These are phyloP conservation scores for Backusella westeae DNA, from an alignment of 192 early-diverging fungal species.

Conservation along the genomic window DNA sequence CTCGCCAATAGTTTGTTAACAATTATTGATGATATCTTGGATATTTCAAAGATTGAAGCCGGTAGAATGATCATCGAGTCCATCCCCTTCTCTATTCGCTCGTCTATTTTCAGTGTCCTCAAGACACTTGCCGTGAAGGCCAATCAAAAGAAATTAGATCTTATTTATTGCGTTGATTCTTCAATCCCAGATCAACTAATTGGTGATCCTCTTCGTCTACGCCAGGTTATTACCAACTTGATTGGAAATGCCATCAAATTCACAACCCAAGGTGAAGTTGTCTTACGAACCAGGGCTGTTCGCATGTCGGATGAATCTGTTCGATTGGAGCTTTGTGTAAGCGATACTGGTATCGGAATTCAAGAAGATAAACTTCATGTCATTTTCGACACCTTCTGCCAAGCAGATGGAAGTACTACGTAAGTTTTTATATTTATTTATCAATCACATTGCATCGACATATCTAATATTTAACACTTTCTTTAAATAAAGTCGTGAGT, in stretches of 20 bases:
- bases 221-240: conserved; percentile 73
- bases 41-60: conserved; percentile 79
- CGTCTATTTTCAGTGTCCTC: conserved; percentile 55
- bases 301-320: no score
- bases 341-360: no score
- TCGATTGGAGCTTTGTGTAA: no score
- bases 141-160: conserved; percentile 56
- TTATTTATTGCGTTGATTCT: conserved; percentile 56
- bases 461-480: not conserved
- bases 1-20: conserved; percentile 43
- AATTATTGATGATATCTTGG: conserved; percentile 54
- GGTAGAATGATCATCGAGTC: conserved; percentile 67
- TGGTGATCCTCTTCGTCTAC: conserved; percentile 64
- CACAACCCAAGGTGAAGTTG: conserved; percentile 40
- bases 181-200: conserved; percentile 59
- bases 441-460: not conserved
- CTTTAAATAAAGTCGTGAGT: conserved; percentile 52
- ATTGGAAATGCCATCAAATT: conserved; percentile 78
- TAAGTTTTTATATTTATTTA: not conserved
- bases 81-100: conserved; percentile 59
- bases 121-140: conserved; percentile 64
- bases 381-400: no score
- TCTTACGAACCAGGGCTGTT: not conserved
- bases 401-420: no score
- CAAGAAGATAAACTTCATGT: no score